Evolutionary conservation across 306 rosid species (phyloP), one percentile per base, ranked within the genome.

Genomic region (Ormosia emarginata): DNA sequence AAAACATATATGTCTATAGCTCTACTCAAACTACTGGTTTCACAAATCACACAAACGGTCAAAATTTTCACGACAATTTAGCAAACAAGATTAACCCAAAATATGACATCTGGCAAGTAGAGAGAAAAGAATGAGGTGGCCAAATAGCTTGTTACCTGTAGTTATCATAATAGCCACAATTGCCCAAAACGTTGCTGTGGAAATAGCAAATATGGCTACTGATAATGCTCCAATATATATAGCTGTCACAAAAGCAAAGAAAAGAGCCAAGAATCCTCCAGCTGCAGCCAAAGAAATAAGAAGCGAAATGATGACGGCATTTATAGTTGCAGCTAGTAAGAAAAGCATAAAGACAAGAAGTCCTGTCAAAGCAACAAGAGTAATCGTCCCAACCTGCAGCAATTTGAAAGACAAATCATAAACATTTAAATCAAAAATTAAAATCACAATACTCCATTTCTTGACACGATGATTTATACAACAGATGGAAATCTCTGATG

Each of bases 181-280:
- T 4, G 94, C 70, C 74, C 84, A 87, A 74, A 93, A 88, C 18
- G 84, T 80, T 37, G 89, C 84, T 0, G 88, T 65, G 68, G 95
- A 85, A 74, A 93, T 77, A 68, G 87, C 91, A 77, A 91, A 83
- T 36, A 88, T 63, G 68, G 99, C 90, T 10, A 90, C 75, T 39
- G 89, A 83, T 74, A 93, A 64, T 74, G 97, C 98, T 77, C 91
- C 98, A 24, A 93, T 79, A 74, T 90, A 95, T 87, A 90, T 85
- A 24, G 87, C 94, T n/a, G 92, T 75, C 50, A 90, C 82, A 63
- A 74, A 87, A 41, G 92, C 88, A 62, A 93, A 93, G 91, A 91
- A 91, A 69, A 95, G 76, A 61, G 96, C 96, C 90, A 95, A 84
- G 85, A 92, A 95, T 46, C 99, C 97, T 85, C 95, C 99, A 6